Conservation (phyloP, 2,329 filamentous ascomycete species). For the Dryadomyces quercivorus region DNA sequence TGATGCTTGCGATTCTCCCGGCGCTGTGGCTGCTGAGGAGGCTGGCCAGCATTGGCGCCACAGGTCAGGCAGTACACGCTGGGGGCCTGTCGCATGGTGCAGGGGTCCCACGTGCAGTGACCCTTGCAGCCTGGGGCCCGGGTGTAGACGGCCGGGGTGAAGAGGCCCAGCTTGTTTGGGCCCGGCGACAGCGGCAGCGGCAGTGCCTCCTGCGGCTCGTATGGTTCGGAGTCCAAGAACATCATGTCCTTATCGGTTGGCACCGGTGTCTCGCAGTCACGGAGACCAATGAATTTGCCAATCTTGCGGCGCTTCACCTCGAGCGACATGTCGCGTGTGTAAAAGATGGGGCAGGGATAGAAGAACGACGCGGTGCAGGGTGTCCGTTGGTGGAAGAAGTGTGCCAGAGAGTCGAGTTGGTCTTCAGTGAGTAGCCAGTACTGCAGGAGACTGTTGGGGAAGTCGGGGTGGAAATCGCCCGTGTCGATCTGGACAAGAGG, state of each 20-base stretch:
- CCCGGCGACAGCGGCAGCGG: neutral
- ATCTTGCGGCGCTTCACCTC: conserved; percentile 62
- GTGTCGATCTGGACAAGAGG: conserved; percentile 54
- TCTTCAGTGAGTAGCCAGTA: conserved; percentile 63
- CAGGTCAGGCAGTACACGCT: conserved; percentile 2
- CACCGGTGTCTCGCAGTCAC: conserved; percentile 36
- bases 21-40: neutral
- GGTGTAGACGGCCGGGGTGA: neutral
- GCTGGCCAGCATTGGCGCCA: neutral
- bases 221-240: no score
- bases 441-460: conserved; percentile 53
- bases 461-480: conserved; percentile 50
- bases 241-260: no score
- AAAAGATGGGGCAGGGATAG: conserved; percentile 59
- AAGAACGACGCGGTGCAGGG: conserved; percentile 39
- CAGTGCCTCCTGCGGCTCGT: neutral
- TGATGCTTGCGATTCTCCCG: neutral
- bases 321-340: conserved; percentile 36
- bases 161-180: neutral
- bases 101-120: neutral
- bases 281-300: conserved; percentile 61
- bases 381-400: conserved; percentile 61
- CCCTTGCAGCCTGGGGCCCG: neutral
- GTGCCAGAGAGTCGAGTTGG: conserved; percentile 57
- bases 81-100: neutral